Base-by-base conservation (phyloP, 805 yeast genomes). In the Yamadazyma sp. region DNA sequence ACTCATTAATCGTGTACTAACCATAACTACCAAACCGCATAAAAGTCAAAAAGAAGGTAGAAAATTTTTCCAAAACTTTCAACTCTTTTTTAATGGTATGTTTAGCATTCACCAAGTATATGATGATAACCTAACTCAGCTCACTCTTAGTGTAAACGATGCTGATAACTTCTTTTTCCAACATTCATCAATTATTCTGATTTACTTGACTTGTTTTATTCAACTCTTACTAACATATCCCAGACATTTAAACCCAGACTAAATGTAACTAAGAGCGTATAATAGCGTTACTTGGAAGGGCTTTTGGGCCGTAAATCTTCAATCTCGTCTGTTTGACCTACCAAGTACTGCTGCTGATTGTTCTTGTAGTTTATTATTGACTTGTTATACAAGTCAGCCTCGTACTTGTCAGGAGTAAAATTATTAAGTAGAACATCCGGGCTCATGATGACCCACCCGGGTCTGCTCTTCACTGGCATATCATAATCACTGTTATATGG, bases 381-480 rank as follows among this genome's bases (percentile, higher is more conserved):
- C 45, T 57, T 63, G 5, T 53, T 35, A 35, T 53, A 47, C 24
- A 68, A 42, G 28, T 65, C 67, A 33, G 54, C 46, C 32, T 54
- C 57, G 48, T 64, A 67, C 19, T 47, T 47, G 5, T 28, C 36
- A 0, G 68, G 64, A 32, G 55, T 50, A 42, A 90, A 86, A 54
- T 86, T 87, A 55, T 86, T 77, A 20, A 87, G 53, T 47, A 87
- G 59, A 3, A 84, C 78, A 60, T 89, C 96, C 1, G 96, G 96
- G 50, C 89, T 75, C 73, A 86, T 68, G 7, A 89, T 76, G 3
- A 87, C 93, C 98, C 98, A 90, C 4, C 98, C 98, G 7, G 79
- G 81, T 53, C 96, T 77, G 43, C 77, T 57, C 45, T 71, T 73
- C 13, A 84, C 75, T 21, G 84, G 83, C 23, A 73, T 75, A 25